Conservation (phyloP, 148 eudicot species). For the Heliamphora exappendiculata region DNA sequence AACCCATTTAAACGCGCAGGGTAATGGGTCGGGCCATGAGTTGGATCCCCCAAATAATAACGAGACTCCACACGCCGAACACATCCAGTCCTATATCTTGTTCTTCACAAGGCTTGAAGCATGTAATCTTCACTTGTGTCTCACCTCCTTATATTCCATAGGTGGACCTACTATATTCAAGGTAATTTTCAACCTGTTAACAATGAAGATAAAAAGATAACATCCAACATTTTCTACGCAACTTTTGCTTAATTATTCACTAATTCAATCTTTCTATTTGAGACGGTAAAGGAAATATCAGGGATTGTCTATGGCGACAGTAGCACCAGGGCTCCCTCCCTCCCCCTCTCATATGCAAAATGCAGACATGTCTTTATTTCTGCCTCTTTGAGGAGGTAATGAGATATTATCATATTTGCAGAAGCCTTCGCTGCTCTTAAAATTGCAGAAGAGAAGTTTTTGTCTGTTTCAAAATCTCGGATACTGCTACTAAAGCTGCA, state of each 20-base stretch:
- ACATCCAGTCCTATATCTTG: too few species aligned
- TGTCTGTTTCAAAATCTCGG: constrained; percentile 72
- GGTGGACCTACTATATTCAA: not conserved
- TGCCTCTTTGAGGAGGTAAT: not conserved
- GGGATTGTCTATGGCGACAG: not conserved
- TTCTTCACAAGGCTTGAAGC: too few species aligned
- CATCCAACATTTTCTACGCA: not conserved
- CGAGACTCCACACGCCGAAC: too few species aligned
- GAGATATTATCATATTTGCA: constrained; percentile 24
- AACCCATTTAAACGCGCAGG: too few species aligned
- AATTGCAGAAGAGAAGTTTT: constrained; percentile 74
- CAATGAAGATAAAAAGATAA: not conserved
- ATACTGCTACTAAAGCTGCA: constrained; percentile 71
- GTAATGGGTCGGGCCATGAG: too few species aligned
- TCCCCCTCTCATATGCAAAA: not conserved
- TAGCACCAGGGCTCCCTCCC: not conserved
- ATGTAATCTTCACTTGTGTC: not conserved
- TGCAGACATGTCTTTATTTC: not conserved
- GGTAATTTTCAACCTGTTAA: not conserved
- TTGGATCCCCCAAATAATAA: too few species aligned
- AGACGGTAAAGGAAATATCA: not conserved
- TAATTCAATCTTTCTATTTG: not conserved
- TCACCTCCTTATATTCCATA: not conserved
- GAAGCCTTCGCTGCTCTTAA: constrained; percentile 75
- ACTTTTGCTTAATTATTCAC: not conserved